phyloP scores from a whole-genome alignment of 129 eudicot species.

The Sambucus nigra region DNA sequence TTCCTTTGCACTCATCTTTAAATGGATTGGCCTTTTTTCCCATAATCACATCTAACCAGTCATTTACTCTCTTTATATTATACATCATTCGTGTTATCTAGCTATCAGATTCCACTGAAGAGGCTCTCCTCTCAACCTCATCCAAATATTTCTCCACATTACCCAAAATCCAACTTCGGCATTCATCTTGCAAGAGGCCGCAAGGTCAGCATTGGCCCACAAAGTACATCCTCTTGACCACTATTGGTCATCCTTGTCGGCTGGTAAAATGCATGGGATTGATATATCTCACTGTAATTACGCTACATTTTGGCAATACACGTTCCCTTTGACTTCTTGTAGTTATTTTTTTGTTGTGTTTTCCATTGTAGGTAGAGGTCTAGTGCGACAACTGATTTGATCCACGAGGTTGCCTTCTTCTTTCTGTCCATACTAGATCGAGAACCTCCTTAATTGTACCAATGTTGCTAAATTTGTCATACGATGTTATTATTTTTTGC shows the following conservation, averaged over 20 bases:
- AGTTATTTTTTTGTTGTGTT: conserved; percentile 10
- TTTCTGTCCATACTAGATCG: conserved; percentile 31
- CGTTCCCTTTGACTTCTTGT: conserved; percentile 17
- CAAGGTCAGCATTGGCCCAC: conserved; percentile 20
- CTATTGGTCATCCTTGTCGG: conserved; percentile 23
- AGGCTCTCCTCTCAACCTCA: conserved; percentile 19
- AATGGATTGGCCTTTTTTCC: no score
- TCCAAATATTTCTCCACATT: conserved; percentile 35
- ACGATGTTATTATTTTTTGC: conserved; percentile 23
- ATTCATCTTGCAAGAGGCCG: conserved; percentile 29
- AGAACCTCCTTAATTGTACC: conserved; percentile 36
- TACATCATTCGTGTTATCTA: conserved; percentile 24
- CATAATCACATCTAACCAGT: conserved; percentile 29
- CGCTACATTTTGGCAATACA: conserved; percentile 11
- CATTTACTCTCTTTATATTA: conserved; percentile 37
- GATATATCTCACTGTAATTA: conserved; percentile 15
- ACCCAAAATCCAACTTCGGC: conserved; percentile 30
- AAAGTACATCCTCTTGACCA: conserved; percentile 29
- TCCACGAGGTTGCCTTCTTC: conserved; percentile 35
- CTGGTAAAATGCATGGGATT: background rate
- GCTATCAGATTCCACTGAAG: conserved; percentile 14
- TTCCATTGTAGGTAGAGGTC: conserved; percentile 26
- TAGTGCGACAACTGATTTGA: conserved; percentile 36
- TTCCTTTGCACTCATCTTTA: no score
- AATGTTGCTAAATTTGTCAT: conserved; percentile 6